phyloP scores from a whole-genome alignment of 768 basidiomycete species.

The Mycena epipterygia region DNA sequence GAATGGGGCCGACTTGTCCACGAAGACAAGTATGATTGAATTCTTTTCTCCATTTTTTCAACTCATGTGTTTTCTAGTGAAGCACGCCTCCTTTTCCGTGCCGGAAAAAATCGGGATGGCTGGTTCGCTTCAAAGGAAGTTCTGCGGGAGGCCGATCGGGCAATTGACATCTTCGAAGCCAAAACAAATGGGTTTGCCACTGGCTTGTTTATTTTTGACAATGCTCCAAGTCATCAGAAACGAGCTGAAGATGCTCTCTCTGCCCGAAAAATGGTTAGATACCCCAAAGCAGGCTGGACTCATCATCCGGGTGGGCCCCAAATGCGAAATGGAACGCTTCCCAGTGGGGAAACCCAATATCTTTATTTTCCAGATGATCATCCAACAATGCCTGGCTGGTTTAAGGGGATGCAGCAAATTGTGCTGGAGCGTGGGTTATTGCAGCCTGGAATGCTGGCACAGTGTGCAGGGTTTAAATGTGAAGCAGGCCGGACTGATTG shows the following conservation, averaged over 20 bases:
- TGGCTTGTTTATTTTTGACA: constrained; percentile 34
- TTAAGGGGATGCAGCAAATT: constrained; percentile 35
- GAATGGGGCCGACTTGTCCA: constrained; percentile 3
- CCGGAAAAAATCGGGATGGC: constrained; percentile 42
- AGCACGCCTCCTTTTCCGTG: constrained; percentile 39
- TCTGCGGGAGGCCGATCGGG: constrained; percentile 34
- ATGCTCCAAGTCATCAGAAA: constrained; percentile 44
- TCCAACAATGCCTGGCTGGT: too few relatives aligned
- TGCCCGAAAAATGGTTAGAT: constrained; percentile 45
- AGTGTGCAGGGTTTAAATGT: constrained; percentile 8
- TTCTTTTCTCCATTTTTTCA: not conserved
- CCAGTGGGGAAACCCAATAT: constrained; percentile 40
- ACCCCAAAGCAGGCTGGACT: constrained; percentile 28
- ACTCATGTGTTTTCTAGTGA: constrained; percentile 8
- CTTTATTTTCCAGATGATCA: constrained; percentile 49
- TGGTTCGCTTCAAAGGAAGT: constrained; percentile 41
- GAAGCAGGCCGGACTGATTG: constrained; percentile 24
- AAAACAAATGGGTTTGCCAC: constrained; percentile 34
- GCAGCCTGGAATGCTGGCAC: not conserved
- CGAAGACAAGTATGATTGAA: not conserved
- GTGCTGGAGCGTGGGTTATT: not conserved
- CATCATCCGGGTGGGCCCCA: constrained; percentile 24
- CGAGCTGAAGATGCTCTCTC: constrained; percentile 44
- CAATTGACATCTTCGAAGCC: constrained; percentile 40
- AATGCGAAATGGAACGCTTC: constrained; percentile 39